Conservation (phyloP, 331 rosid genomes). For the Malus hybrid region DNA sequence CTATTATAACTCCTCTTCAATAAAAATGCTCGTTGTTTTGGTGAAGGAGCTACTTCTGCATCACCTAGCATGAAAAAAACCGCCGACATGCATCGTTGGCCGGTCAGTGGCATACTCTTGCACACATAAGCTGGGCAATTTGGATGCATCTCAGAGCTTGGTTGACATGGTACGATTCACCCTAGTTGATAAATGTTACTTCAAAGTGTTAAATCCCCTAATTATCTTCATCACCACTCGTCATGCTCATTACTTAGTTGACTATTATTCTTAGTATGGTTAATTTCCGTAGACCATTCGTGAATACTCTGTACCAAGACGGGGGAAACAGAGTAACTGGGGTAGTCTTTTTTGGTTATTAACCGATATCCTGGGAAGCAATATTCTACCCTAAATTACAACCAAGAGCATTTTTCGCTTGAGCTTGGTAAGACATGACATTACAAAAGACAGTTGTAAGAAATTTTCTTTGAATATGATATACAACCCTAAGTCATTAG, state of each 20-base stretch:
- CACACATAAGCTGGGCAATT: conserved; percentile 11
- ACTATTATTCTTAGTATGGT: too few relatives aligned
- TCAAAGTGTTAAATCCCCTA: not conserved
- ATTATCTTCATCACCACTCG: not conserved
- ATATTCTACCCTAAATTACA: not conserved
- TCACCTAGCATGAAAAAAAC: conserved; percentile 1
- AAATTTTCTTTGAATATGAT: not conserved
- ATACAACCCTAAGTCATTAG: not conserved
- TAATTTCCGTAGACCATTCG: too few relatives aligned
- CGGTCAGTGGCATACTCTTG: conserved; percentile 22
- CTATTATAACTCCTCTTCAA: too few relatives aligned
- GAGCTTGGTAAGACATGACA: not conserved
- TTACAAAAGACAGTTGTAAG: not conserved
- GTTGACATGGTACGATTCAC: not conserved
- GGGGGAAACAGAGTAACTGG: too few relatives aligned
- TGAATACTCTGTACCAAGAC: too few relatives aligned
- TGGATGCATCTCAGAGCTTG: conserved; percentile 46
- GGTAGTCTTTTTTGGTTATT: too few relatives aligned
- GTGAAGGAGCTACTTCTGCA: too few relatives aligned
- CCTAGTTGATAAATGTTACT: too few relatives aligned
- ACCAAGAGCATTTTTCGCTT: too few relatives aligned
- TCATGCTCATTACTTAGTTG: not conserved
- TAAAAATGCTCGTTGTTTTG: too few relatives aligned
- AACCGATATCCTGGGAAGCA: too few relatives aligned
- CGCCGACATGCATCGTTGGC: conserved; percentile 24